Evolutionary conservation across 345 rosid genomes (phyloP).

Genomic region (Adansonia digitata): DNA sequence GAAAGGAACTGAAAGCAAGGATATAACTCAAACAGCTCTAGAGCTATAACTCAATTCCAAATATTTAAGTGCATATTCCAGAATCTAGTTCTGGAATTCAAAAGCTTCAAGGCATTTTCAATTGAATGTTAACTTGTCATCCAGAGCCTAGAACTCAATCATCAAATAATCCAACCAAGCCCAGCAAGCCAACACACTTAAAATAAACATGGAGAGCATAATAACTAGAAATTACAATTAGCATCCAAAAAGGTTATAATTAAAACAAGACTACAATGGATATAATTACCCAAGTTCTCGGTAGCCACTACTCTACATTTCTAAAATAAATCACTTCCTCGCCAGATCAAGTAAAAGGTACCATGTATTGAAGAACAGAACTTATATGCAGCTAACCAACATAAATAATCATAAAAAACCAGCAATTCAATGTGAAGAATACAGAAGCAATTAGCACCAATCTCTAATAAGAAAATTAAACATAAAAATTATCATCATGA

Average conservation of each 20-base stretch:
- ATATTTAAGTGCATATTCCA: background rate
- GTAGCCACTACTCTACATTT: background rate
- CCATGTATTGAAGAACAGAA: background rate
- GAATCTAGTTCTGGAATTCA: background rate
- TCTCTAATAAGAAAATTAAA: constrained; percentile 11
- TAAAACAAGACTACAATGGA: background rate
- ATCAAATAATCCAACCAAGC: background rate
- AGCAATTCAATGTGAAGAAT: background rate
- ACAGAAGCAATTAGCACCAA: background rate
- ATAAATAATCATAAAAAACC: background rate
- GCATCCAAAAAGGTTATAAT: background rate
- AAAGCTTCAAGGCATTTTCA: constrained; percentile 2
- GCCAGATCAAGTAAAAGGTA: background rate
- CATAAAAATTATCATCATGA: constrained; percentile 6
- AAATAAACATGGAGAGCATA: background rate
- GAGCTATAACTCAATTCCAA: background rate
- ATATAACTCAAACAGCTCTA: constrained; percentile 6
- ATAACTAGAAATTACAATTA: background rate
- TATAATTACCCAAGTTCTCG: background rate
- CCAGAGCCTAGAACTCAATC: background rate
- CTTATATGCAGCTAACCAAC: background rate
- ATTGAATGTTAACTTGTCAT: background rate
- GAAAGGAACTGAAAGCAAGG: constrained; percentile 6
- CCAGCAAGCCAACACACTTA: background rate
- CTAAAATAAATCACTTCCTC: background rate